Percentiles rank a stretch among this genome's conserved stretches.
phyloP scores from a whole-genome alignment of 2,329 filamentous ascomycete genomes.

The Talaromyces marneffei region DNA sequence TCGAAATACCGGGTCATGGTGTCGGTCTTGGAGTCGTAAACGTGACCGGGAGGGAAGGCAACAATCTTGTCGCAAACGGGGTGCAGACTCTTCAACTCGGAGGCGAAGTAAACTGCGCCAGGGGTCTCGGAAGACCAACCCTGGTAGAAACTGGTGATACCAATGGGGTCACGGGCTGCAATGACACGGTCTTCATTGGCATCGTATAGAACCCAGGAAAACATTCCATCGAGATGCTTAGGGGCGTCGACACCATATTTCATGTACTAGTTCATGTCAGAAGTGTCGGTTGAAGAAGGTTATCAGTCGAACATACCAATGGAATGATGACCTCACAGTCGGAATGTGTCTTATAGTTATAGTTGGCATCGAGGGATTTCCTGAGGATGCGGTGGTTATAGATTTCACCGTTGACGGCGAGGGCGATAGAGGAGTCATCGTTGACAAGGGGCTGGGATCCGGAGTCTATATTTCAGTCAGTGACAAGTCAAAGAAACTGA shows the following conservation, averaged over 20 bases:
- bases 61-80: constrained; percentile 93
- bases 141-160: constrained; percentile 95
- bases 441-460: constrained; percentile 94
- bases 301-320: constrained; percentile 56
- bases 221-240: constrained; percentile 96
- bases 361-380: constrained; percentile 74
- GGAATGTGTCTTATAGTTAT: constrained; percentile 97
- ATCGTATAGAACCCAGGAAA: constrained; percentile 97
- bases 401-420: constrained; percentile 98
- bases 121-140: constrained; percentile 81
- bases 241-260: constrained; percentile 88
- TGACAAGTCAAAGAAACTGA: neutral
- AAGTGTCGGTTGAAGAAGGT: neutral
- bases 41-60: constrained; percentile 87
- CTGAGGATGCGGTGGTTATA: constrained; percentile 97
- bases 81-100: constrained; percentile 89
- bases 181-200: constrained; percentile 88
- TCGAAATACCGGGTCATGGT: constrained; percentile 82
- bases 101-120: constrained; percentile 87
- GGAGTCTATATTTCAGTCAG: constrained; percentile 57
- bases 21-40: constrained; percentile 92
- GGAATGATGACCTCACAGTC: constrained; percentile 99
- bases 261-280: constrained; percentile 62
- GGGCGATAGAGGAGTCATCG: constrained; percentile 76
- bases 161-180: constrained; percentile 92